phyloP scores from a whole-genome alignment of 2,329 filamentous ascomycete species.

The Bimuria novae-zelandiae region DNA sequence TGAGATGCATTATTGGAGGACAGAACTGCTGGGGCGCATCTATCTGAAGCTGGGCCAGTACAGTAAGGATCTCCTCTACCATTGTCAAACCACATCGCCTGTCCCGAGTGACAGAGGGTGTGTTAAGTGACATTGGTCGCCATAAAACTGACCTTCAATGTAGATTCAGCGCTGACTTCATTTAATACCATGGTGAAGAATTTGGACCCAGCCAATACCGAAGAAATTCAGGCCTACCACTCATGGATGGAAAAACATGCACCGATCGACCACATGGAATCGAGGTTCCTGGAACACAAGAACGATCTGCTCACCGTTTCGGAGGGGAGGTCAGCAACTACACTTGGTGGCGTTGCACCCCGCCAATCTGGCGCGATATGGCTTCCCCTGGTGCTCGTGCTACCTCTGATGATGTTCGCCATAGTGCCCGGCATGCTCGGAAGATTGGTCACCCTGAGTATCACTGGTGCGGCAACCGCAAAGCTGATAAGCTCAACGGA shows the following conservation, averaged over 20 bases:
- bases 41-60: conserved; percentile 71
- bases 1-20: conserved; percentile 64
- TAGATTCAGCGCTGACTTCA: conserved; percentile 60
- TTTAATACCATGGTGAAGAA: conserved; percentile 60
- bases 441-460: conserved; percentile 45
- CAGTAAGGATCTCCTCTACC: too few relatives aligned
- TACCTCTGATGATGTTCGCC: conserved; percentile 50
- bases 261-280: conserved; percentile 64
- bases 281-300: conserved; percentile 60
- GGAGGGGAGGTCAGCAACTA: conserved; percentile 23
- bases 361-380: conserved; percentile 35
- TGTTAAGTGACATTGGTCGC: neutral
- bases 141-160: conserved; percentile 18
- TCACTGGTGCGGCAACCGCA: conserved; percentile 45
- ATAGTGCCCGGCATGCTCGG: conserved; percentile 50
- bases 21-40: conserved; percentile 65
- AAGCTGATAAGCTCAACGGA: conserved; percentile 40
- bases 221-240: conserved; percentile 60
- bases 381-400: conserved; percentile 45
- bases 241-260: conserved; percentile 60
- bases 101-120: neutral
- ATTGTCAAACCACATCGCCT: neutral
- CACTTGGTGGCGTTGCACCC: conserved; percentile 18
- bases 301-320: conserved; percentile 59
- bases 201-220: conserved; percentile 54